Base-by-base conservation (phyloP, 306 rosid genomes). In the Prunus dulcis region DNA sequence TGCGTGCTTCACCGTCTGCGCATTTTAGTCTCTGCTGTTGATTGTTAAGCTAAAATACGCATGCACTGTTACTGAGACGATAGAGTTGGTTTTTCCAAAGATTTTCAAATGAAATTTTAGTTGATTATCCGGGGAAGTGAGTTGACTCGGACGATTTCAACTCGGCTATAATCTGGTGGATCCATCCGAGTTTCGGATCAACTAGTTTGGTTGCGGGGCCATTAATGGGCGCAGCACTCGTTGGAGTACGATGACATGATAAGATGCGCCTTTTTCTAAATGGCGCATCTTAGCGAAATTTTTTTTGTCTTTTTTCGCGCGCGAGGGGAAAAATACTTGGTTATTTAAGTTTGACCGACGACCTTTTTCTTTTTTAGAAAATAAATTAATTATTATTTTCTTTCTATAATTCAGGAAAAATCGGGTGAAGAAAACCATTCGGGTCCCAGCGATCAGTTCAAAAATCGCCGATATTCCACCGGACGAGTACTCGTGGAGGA, bases 401-500 rank as follows among this genome's bases (percentile, higher is more conserved):
- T 72, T 34, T 22, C 8, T 25, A 61, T 63, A 15, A 47, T 76
- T 30, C 91, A 93, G 98, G 90, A 93, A 89, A 76, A 88, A 88
- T 77, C 91, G 98, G 17, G 79, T 86, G 82, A 93, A 89, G 87
- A 91, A 81, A 58, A 88, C 91, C 18, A 80, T 93, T 0, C 84
- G 93, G 41, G 93, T 93, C 25, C 97, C 96, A 53, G 98, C 97
- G 72, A 87, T 93, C 0, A 93, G 98, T 80, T 65, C 98, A 3
- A 93, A 89, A 73, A 75, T 91, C 55, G 97, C 98, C 1, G 98
- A 93, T 75, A 93, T 93, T 63, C 98, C 98, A n/a, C 71, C 96
- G 69, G 98, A 93, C 81, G 98, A 93, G 81, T 88, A 71, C 19
- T 93, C 98, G 0, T 93, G 98, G 98, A 91, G 98, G 71, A 93